These are phyloP conservation scores for Musa balbisiana DNA, from an alignment of 202 grass and related monocot genomes.

Conservation along the genomic window DNA sequence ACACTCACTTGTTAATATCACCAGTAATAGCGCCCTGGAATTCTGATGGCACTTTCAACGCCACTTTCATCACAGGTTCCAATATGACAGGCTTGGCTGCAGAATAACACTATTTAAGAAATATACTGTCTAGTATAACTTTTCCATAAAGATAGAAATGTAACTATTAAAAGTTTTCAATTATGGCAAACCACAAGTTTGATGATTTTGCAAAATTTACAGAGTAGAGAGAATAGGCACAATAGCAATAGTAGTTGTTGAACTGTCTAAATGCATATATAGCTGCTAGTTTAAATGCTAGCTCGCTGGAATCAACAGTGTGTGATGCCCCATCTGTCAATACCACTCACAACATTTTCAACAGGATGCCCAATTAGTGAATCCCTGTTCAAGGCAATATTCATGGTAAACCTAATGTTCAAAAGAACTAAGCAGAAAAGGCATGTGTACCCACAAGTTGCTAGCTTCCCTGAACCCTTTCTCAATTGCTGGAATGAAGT, in stretches of 20 bases:
- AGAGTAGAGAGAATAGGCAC: background rate
- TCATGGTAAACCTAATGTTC: slow-evolving; percentile 28
- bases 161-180: slow-evolving; percentile 5
- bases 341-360: slow-evolving; percentile 71
- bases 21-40: slow-evolving; percentile 96
- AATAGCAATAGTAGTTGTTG: slow-evolving; percentile 4
- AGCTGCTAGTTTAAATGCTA: slow-evolving; percentile 90
- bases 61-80: slow-evolving; percentile 97
- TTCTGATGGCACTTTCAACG: slow-evolving; percentile 82
- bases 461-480: slow-evolving; percentile 95
- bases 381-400: slow-evolving; percentile 34
- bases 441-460: slow-evolving; percentile 57
- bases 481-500: slow-evolving; percentile 93
- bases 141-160: background rate
- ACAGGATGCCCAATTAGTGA: slow-evolving; percentile 90
- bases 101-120: slow-evolving; percentile 66
- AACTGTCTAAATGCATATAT: slow-evolving; percentile 99
- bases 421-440: slow-evolving; percentile 1
- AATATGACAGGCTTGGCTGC: slow-evolving; percentile 78
- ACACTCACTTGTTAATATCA: slow-evolving; percentile 95
- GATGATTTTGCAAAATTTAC: background rate
- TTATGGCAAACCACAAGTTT: background rate
- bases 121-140: background rate
- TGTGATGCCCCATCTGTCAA: slow-evolving; percentile 90
- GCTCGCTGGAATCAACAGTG: slow-evolving; percentile 93